Conservation (phyloP, 2,329 filamentous ascomycete genomes). For the Penicillium sp. region DNA sequence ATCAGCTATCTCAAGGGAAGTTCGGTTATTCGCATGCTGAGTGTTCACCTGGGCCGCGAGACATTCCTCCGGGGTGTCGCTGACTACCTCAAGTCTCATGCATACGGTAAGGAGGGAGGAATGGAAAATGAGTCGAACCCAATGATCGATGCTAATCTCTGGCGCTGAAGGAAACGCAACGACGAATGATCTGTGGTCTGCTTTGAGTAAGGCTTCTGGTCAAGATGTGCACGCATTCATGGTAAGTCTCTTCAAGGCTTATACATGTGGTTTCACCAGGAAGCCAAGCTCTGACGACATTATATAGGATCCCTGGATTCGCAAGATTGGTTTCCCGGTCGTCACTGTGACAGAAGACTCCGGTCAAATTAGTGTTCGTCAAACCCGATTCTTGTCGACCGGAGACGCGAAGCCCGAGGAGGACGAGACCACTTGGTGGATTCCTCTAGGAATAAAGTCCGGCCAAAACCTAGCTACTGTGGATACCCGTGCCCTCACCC, state of each 20-base stretch:
- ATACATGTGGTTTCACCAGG: not conserved
- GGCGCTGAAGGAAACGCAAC: constrained; percentile 66
- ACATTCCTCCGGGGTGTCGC: constrained; percentile 89
- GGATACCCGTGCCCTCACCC: constrained; percentile 66
- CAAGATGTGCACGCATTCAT: constrained; percentile 85
- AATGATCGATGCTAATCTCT: not conserved
- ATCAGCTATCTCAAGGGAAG: constrained; percentile 97
- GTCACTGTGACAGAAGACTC: constrained; percentile 81
- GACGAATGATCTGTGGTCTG: constrained; percentile 87
- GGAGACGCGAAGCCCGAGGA: constrained; percentile 91
- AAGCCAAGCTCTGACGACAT: not conserved
- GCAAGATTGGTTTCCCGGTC: constrained; percentile 91
- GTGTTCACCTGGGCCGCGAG: constrained; percentile 81
- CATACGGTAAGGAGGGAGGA: constrained; percentile 66
- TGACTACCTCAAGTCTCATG: constrained; percentile 82
- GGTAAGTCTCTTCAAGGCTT: constrained; percentile 43
- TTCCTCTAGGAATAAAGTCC: constrained; percentile 82
- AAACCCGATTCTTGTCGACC: constrained; percentile 86
- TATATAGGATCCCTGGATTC: constrained; percentile 75
- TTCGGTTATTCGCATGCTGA: constrained; percentile 95
- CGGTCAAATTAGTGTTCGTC: constrained; percentile 77
- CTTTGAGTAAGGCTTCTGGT: constrained; percentile 82
- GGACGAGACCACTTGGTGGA: constrained; percentile 92
- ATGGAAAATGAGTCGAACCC: not conserved
- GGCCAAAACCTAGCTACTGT: constrained; percentile 65